phyloP scores from a whole-genome alignment of 1,139 yeast species.

The Yamadazyma dendronema region DNA sequence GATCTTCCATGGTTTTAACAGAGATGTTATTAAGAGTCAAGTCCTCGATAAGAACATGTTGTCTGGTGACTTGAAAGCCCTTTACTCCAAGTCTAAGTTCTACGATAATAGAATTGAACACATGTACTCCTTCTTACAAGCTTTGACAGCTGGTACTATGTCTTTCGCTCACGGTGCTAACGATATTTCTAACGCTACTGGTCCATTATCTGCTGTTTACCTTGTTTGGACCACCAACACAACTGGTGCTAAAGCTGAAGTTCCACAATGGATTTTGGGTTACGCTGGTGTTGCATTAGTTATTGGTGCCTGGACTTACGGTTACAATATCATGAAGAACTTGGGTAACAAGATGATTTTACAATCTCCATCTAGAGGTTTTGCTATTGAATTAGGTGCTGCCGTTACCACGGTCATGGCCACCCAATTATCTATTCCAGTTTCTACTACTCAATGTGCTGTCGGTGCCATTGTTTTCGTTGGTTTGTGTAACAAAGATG shows the following conservation, averaged over 20 bases:
- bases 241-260: slow-evolving; percentile 49
- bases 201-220: slow-evolving; percentile 70
- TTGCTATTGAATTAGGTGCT: slow-evolving; percentile 74
- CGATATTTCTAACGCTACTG: slow-evolving; percentile 78
- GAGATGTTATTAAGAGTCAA: slow-evolving; percentile 60
- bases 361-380: slow-evolving; percentile 83
- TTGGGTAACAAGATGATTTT: slow-evolving; percentile 74
- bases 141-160: slow-evolving; percentile 75
- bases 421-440: slow-evolving; percentile 67
- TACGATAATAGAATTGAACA: slow-evolving; percentile 74
- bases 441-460: slow-evolving; percentile 79
- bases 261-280: slow-evolving; percentile 71
- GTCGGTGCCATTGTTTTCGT: slow-evolving; percentile 78
- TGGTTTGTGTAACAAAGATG: slow-evolving; percentile 68
- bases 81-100: slow-evolving; percentile 60
- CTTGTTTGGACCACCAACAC: slow-evolving; percentile 57
- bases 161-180: slow-evolving; percentile 83
- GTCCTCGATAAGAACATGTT: slow-evolving; percentile 30
- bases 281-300: slow-evolving; percentile 68
- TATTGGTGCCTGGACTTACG: slow-evolving; percentile 71
- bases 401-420: slow-evolving; percentile 77
- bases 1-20: slow-evolving; percentile 59
- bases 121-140: slow-evolving; percentile 68
- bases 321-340: slow-evolving; percentile 68
- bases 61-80: slow-evolving; percentile 42